Percentiles rank a stretch among this genome's conserved stretches.
Conservation (phyloP, 2,329 filamentous ascomycete genomes). For the Huntiella moniliformis region DNA sequence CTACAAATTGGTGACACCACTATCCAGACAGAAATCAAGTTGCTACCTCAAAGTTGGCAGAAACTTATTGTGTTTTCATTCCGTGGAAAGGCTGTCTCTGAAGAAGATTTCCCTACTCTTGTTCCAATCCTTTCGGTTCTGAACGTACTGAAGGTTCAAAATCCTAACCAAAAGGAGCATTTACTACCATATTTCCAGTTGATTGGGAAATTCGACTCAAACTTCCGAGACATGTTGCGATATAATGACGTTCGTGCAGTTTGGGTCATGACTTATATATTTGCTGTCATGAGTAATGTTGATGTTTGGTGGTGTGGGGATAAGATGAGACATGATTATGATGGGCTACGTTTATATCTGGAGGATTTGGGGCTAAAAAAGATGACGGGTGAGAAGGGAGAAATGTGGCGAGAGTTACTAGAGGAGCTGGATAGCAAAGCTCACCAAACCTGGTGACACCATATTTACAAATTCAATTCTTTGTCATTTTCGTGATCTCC, state of each 20-base stretch:
- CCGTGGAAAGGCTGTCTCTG: conserved; percentile 2
- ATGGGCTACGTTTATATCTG: conserved; percentile 13
- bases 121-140: conserved; percentile 11
- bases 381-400: conserved; percentile 12
- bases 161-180: conserved; percentile 7
- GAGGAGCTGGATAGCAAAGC: conserved; percentile 12
- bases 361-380: conserved; percentile 9
- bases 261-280: conserved; percentile 16
- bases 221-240: conserved; percentile 14
- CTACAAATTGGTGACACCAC: conserved; percentile 5
- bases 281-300: conserved; percentile 15
- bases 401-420: conserved; percentile 14
- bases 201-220: conserved; percentile 13
- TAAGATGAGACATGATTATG: conserved; percentile 13
- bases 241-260: conserved; percentile 13
- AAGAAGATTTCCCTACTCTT: conserved; percentile 10
- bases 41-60: conserved; percentile 13
- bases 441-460: too few species aligned
- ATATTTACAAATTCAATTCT: too few species aligned
- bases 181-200: conserved; percentile 14
- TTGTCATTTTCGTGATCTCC: too few species aligned
- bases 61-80: conserved; percentile 10
- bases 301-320: conserved; percentile 14
- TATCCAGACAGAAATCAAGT: conserved; percentile 11
- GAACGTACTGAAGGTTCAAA: conserved; percentile 6